A percentile compares a stretch with the other conserved stretches of the same genome.
Conservation (phyloP, 139 green algal species). For the Micromonas commoda region DNA sequence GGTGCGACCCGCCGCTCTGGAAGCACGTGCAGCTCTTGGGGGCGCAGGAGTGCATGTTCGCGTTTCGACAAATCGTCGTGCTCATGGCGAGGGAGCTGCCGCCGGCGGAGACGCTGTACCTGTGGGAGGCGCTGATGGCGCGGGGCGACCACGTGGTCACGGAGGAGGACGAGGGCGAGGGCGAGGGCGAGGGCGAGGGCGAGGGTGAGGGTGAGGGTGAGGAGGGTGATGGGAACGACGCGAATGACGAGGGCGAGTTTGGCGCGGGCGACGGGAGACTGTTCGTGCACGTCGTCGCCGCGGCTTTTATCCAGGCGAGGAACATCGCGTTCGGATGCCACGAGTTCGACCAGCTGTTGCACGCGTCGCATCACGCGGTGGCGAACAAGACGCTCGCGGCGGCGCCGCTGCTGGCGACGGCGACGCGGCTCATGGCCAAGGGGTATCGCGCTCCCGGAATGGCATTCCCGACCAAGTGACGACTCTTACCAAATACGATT, state of each 20-base stretch:
- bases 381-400: neutral
- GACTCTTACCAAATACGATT: too few species aligned
- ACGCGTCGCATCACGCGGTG: neutral
- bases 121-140: constrained; percentile 26
- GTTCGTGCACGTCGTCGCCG: constrained; percentile 13
- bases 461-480: too few species aligned
- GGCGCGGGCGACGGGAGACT: neutral
- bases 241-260: neutral
- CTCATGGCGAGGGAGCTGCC: constrained; percentile 16
- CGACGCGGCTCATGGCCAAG: neutral
- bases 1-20: neutral
- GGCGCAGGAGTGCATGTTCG: constrained; percentile 19
- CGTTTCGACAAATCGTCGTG: constrained; percentile 14
- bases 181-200: neutral
- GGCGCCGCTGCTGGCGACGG: neutral
- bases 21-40: constrained; percentile 1
- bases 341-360: constrained; percentile 6
- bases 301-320: neutral
- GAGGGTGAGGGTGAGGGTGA: too few species aligned
- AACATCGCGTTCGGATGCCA: neutral
- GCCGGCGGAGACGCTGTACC: neutral
- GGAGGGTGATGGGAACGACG: neutral
- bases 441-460: too few species aligned
- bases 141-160: neutral
- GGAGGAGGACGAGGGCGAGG: neutral